A percentile compares a stretch with the other conserved stretches of the same genome.
Conservation (phyloP, 345 rosid species). For the Aquilaria malaccensis region DNA sequence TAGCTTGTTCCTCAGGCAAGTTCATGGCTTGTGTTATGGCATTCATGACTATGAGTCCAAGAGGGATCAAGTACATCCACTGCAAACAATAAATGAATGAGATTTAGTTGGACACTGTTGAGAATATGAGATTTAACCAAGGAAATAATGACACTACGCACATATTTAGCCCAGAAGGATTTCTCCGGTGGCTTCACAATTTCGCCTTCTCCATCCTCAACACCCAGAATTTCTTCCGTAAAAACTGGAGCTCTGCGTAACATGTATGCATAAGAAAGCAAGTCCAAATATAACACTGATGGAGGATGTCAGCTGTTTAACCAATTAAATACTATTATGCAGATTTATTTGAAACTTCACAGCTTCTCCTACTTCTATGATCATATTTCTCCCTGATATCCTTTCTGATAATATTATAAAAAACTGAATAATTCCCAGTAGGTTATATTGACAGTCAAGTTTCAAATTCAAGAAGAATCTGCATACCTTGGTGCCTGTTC, state of each 20-base stretch:
- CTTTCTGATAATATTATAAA: too few relatives aligned
- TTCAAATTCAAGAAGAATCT: background rate
- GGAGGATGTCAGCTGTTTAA: too few relatives aligned
- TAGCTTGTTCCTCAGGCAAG: conserved; percentile 65
- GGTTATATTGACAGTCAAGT: too few relatives aligned
- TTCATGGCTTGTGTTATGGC: conserved; percentile 93
- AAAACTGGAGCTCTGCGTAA: conserved; percentile 66
- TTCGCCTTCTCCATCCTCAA: conserved; percentile 66
- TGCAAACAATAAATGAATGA: conserved; percentile 21
- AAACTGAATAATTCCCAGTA: too few relatives aligned
- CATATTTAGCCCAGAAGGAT: conserved; percentile 96
- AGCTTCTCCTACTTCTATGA: too few relatives aligned
- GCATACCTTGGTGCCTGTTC: conserved; percentile 86
- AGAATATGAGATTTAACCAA: too few relatives aligned
- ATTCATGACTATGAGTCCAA: conserved; percentile 87
- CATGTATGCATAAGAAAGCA: background rate
- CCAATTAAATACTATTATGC: background rate
- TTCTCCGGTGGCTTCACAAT: conserved; percentile 62
- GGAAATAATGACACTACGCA: conserved; percentile 26
- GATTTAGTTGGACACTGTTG: background rate
- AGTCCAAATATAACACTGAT: too few relatives aligned
- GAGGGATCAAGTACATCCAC: conserved; percentile 97
- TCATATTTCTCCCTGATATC: too few relatives aligned
- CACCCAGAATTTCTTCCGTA: conserved; percentile 49
- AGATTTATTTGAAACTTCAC: background rate